Conservation (phyloP, 176 grass and related monocot genomes). For the Cenchrus purpureus region DNA sequence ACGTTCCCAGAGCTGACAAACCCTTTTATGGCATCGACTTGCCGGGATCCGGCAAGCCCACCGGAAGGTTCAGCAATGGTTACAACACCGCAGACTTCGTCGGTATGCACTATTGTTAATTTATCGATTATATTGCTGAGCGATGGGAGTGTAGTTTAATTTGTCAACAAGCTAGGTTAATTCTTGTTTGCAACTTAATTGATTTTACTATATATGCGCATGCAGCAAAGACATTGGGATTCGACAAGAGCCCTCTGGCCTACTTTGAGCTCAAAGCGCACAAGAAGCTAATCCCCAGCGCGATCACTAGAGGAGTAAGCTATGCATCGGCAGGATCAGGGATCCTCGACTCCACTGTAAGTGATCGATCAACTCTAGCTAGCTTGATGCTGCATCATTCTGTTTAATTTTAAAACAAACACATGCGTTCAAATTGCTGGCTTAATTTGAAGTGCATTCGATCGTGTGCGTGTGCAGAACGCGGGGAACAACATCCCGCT, state of each 20-base stretch:
- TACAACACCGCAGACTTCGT: constrained; percentile 56
- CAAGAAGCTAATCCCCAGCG: not conserved
- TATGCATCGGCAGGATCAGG: constrained; percentile 62
- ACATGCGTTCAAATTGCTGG: too few relatives aligned
- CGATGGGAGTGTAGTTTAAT: too few relatives aligned
- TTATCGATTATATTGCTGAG: too few relatives aligned
- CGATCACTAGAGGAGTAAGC: constrained; percentile 45
- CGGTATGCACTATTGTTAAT: constrained; percentile 5
- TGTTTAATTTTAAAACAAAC: too few relatives aligned
- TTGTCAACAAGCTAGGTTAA: too few relatives aligned
- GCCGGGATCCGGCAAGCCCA: constrained; percentile 36
- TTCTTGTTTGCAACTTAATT: not conserved
- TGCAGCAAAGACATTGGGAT: constrained; percentile 44
- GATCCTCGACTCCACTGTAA: constrained; percentile 52
- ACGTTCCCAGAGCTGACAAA: constrained; percentile 41
- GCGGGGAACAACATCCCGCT: constrained; percentile 37
- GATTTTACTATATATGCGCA: not conserved
- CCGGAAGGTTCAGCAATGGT: constrained; percentile 73
- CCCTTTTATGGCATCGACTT: constrained; percentile 56
- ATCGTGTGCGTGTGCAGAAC: not conserved
- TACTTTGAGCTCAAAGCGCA: constrained; percentile 20
- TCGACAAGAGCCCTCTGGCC: constrained; percentile 49
- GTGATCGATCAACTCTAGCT: not conserved
- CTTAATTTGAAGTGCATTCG: too few relatives aligned
- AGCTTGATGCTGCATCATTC: too few relatives aligned